These are phyloP conservation scores for Nakazawaea holstii DNA, from an alignment of 805 yeast species.

Conservation along the genomic window DNA sequence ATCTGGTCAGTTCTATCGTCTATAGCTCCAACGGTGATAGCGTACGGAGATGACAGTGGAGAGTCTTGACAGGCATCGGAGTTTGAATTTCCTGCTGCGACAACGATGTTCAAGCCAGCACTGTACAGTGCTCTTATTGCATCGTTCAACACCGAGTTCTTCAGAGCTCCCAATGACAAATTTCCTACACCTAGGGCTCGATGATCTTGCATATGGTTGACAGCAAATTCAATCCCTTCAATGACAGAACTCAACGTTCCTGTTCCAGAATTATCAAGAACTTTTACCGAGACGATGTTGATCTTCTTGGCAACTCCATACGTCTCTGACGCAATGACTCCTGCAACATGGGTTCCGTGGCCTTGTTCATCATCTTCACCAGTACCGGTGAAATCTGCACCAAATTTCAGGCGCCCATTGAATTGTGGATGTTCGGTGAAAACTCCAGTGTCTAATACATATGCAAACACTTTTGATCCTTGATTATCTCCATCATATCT, in stretches of 20 bases:
- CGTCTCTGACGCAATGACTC: constrained; percentile 70
- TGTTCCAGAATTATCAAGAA: constrained; percentile 59
- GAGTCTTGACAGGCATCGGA: constrained; percentile 77
- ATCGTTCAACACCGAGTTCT: constrained; percentile 58
- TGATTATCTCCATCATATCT: constrained; percentile 37
- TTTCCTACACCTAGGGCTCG: constrained; percentile 60
- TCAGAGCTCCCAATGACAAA: constrained; percentile 73
- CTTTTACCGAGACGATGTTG: constrained; percentile 67
- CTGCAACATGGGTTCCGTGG: constrained; percentile 94
- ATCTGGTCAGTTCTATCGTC: constrained; percentile 67
- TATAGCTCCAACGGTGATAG: constrained; percentile 84
- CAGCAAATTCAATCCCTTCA: constrained; percentile 63
- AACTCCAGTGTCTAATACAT: constrained; percentile 86
- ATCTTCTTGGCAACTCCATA: constrained; percentile 81
- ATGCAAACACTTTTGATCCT: constrained; percentile 65
- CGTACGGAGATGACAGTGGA: constrained; percentile 73
- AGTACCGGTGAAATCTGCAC: constrained; percentile 58
- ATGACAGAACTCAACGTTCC: constrained; percentile 67
- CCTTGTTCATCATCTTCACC: constrained; percentile 65
- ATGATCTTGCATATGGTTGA: constrained; percentile 42
- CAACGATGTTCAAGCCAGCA: constrained; percentile 67
- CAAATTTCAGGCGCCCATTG: constrained; percentile 53
- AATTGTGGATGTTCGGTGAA: constrained; percentile 54
- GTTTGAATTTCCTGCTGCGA: constrained; percentile 84
- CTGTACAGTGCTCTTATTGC: constrained; percentile 74